These are phyloP conservation scores for Rosa hybrid DNA, from an alignment of 331 rosid genomes.

Conservation along the genomic window DNA sequence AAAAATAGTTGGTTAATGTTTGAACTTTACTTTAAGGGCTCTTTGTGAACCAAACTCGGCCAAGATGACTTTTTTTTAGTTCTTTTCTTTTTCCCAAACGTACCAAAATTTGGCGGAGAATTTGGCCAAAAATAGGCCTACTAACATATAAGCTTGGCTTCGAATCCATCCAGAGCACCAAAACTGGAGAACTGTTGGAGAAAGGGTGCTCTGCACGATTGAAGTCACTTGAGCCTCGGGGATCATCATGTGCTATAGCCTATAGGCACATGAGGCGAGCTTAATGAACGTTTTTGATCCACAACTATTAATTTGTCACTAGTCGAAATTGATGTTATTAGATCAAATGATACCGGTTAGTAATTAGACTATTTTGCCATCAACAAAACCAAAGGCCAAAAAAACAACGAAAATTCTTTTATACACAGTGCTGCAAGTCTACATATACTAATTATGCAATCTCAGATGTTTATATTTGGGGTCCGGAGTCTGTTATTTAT, in stretches of 20 bases:
- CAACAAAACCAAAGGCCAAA: too few relatives aligned
- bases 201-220: not conserved
- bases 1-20: slow-evolving; percentile 9
- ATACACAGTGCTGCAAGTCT: too few relatives aligned
- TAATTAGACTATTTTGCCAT: too few relatives aligned
- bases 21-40: not conserved
- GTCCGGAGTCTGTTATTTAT: too few relatives aligned
- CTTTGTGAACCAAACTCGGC: not conserved
- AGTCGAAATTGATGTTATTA: too few relatives aligned
- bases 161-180: not conserved
- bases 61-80: too few relatives aligned
- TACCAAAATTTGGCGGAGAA: not conserved
- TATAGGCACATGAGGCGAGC: not conserved
- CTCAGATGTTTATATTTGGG: too few relatives aligned
- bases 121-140: not conserved
- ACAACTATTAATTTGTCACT: too few relatives aligned
- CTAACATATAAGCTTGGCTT: not conserved
- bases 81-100: too few relatives aligned
- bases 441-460: too few relatives aligned
- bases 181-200: not conserved
- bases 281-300: not conserved
- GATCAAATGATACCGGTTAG: too few relatives aligned
- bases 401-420: too few relatives aligned
- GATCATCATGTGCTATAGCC: not conserved
- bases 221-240: not conserved